A percentile compares a stretch with the other conserved stretches of the same genome.
Conservation (phyloP, 345 rosid species). For the Lepidium africanum region DNA sequence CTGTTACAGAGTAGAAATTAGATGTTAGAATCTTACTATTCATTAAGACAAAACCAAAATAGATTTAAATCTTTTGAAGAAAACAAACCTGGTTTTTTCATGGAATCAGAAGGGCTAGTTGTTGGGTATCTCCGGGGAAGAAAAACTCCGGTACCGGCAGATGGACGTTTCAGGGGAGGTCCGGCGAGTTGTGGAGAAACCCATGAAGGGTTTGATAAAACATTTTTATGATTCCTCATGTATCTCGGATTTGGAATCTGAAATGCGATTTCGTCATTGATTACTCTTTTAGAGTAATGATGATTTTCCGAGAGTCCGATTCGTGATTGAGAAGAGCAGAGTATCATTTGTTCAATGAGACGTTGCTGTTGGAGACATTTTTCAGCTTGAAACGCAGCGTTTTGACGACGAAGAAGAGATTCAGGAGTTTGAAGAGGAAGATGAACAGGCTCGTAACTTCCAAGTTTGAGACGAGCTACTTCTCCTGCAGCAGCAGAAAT, state of each 20-base stretch:
- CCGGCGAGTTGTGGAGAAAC: not conserved
- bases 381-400: constrained; percentile 13
- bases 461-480: constrained; percentile 55
- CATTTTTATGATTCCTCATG: not conserved
- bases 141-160: constrained; percentile 28
- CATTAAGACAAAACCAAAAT: not conserved
- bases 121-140: constrained; percentile 24
- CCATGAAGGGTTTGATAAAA: not conserved
- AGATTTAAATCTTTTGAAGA: no score
- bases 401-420: constrained; percentile 6
- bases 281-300: not conserved
- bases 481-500: constrained; percentile 75
- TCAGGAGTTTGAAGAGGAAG: not conserved
- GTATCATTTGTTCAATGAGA: constrained; percentile 12
- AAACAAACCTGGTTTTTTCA: not conserved
- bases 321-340: constrained; percentile 13
- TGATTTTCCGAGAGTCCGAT: not conserved
- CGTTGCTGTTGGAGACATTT: constrained; percentile 7
- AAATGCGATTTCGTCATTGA: not conserved
- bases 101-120: not conserved
- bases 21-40: not conserved
- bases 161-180: constrained; percentile 14
- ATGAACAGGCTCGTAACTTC: constrained; percentile 9
- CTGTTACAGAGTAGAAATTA: not conserved
- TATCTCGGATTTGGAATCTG: not conserved